These are phyloP conservation scores for Aspergillus alliaceus DNA, from an alignment of 2,329 filamentous ascomycete genomes.

Conservation along the genomic window DNA sequence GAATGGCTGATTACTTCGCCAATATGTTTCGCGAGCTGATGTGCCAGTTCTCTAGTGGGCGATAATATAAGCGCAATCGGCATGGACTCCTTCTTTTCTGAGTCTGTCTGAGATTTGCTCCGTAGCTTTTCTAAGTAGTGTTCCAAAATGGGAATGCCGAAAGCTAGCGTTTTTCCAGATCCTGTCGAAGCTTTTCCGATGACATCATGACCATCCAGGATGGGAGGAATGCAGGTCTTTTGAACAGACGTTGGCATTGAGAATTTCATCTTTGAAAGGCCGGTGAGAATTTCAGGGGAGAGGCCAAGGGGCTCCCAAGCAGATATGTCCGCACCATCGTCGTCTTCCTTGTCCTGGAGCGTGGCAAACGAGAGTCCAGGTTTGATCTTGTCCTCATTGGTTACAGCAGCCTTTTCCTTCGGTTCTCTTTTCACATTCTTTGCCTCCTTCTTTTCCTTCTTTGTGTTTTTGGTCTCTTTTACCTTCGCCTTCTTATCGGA, in stretches of 20 bases:
- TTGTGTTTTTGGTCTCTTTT: slow-evolving; percentile 19
- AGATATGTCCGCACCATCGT: slow-evolving; percentile 68
- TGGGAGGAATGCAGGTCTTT: slow-evolving; percentile 73
- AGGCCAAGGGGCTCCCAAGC: slow-evolving; percentile 76
- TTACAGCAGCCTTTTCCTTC: slow-evolving; percentile 30
- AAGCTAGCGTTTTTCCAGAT: slow-evolving; percentile 94
- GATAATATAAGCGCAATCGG: slow-evolving; percentile 81
- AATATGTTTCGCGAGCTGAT: slow-evolving; percentile 85
- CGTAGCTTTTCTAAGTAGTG: slow-evolving; percentile 62
- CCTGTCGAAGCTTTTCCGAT: slow-evolving; percentile 96
- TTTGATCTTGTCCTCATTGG: slow-evolving; percentile 37
- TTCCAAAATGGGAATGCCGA: slow-evolving; percentile 90
- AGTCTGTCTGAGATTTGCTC: slow-evolving; percentile 33
- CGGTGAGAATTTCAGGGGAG: slow-evolving; percentile 68
- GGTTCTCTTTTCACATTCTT: slow-evolving; percentile 28
- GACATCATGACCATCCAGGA: slow-evolving; percentile 81
- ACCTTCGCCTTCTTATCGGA: slow-evolving; percentile 22
- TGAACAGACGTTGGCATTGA: slow-evolving; percentile 81
- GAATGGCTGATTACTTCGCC: slow-evolving; percentile 68
- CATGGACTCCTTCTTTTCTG: slow-evolving; percentile 41
- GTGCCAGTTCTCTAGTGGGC: slow-evolving; percentile 88
- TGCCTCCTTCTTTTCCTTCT: slow-evolving; percentile 16
- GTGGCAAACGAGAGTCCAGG: slow-evolving; percentile 37
- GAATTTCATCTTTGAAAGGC: slow-evolving; percentile 79
- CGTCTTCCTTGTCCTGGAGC: slow-evolving; percentile 45